Evolutionary conservation across 2,329 filamentous ascomycete genomes (phyloP).

Genomic region (Colletotrichum sp.): DNA sequence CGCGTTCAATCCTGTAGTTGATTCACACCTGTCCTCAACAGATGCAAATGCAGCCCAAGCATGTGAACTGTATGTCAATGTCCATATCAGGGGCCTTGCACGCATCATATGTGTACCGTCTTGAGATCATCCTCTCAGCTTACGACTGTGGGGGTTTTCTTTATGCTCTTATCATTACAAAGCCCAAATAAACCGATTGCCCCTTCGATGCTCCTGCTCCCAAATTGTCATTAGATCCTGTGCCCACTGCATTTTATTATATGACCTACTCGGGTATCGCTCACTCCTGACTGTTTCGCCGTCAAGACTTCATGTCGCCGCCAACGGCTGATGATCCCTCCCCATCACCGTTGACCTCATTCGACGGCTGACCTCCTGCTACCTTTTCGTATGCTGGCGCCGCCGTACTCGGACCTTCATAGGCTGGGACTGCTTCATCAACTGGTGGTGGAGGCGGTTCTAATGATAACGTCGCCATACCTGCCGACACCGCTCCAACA

Average conservation of each 20-base stretch:
- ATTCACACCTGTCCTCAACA: too few relatives aligned
- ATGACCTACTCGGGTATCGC: rapidly evolving
- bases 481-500: neutral
- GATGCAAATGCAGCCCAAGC: too few relatives aligned
- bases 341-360: neutral
- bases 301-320: neutral
- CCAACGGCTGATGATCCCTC: neutral
- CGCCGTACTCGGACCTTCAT: neutral
- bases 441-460: neutral
- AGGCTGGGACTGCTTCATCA: neutral
- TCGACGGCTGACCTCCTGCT: neutral
- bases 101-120: too few relatives aligned
- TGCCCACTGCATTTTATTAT: neutral
- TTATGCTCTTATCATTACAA: too few relatives aligned
- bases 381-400: slow-evolving; percentile 5
- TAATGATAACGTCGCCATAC: neutral
- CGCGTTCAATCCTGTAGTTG: too few relatives aligned
- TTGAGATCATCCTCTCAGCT: too few relatives aligned
- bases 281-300: rapidly evolving
- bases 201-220: neutral
- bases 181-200: neutral
- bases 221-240: neutral
- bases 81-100: neutral
- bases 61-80: too few relatives aligned
- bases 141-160: too few relatives aligned